Evolutionary conservation across 176 grass and related monocot species (phyloP), one percentile per base, ranked within the genome.

Genomic region (Phoenix roebelenii): DNA sequence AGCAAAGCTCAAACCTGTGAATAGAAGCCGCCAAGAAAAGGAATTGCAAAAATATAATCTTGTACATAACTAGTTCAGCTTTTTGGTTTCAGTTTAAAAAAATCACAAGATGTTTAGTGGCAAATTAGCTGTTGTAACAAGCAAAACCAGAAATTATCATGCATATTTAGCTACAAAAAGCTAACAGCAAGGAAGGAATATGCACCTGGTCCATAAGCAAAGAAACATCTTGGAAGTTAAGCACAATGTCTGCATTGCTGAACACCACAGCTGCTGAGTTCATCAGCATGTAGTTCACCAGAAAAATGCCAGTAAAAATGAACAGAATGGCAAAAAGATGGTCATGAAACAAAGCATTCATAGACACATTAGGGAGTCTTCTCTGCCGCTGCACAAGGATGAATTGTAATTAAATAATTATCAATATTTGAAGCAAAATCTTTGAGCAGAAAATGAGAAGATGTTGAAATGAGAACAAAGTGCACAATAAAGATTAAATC

Each of bases 151-250:
- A 5, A 12, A 25, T 6, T 16, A 26, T 19, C 6, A 23, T 49
- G 0, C 18, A 59, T 22, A 50, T n/a, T 22, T 25, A 24, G 49
- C 24, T 3, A 19, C 10, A 61, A 30, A 16, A 61, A 63, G 23
- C 15, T 48, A 73, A 44, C 5, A 23, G 20, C 48, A 44, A 73
- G 87, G 24, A 62, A 51, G 19, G 15, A 23, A 28, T 29, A 20
- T 52, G 57, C 60, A 98, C 88, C 84, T 93, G 94, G 77, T 98
- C 89, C 88, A 98, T 92, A 59, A 98, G 68, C 76, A 92, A 72
- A 65, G 88, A 87, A 75, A 85, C 81, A 76, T 98, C 94, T 76
- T 98, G 82, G 72, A 89, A 92, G 22, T 74, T 86, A 29, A 89
- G 57, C 9, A 89, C 80, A 70, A 92, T 75, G 50, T 77, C 79